Conservation (phyloP, 2,329 filamentous ascomycete genomes). For the Gnomoniopsis sp. region DNA sequence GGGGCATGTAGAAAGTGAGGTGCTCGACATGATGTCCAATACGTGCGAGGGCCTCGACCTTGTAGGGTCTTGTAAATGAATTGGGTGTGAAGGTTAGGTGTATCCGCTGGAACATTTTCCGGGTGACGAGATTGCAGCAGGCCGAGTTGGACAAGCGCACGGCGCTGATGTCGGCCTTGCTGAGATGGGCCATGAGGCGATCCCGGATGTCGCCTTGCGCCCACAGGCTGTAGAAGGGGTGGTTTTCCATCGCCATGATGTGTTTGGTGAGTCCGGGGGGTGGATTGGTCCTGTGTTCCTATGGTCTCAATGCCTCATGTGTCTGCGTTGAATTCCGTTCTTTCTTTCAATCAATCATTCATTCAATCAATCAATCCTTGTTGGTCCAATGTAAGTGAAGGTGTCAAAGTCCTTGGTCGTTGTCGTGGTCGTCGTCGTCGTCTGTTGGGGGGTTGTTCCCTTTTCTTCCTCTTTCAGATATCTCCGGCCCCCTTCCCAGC, state of each 20-base stretch:
- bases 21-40: slow-evolving; percentile 78
- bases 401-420: too few relatives aligned
- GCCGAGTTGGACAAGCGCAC: slow-evolving; percentile 67
- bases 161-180: slow-evolving; percentile 51
- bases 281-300: neutral
- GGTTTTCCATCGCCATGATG: slow-evolving; percentile 49
- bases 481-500: slow-evolving; percentile 12
- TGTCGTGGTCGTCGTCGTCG: neutral
- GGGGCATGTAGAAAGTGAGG: slow-evolving; percentile 73
- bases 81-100: slow-evolving; percentile 68
- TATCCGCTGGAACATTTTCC: slow-evolving; percentile 65
- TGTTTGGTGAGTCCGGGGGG: slow-evolving; percentile 32
- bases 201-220: slow-evolving; percentile 49
- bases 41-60: slow-evolving; percentile 70
- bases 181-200: slow-evolving; percentile 45
- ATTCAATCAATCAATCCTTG: neutral
- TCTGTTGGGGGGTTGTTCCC: neutral
- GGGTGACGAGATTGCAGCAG: slow-evolving; percentile 67
- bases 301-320: neutral
- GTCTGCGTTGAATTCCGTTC: neutral
- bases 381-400: too few relatives aligned
- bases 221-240: slow-evolving; percentile 54
- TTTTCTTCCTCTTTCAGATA: slow-evolving; percentile 1
- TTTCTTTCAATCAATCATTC: neutral
- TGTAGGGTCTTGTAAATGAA: slow-evolving; percentile 71